A percentile compares a stretch with the other conserved stretches of the same genome.
These are phyloP conservation scores for Backusella tuberculispora DNA, from an alignment of 192 early-diverging fungal species.

Conservation along the genomic window DNA sequence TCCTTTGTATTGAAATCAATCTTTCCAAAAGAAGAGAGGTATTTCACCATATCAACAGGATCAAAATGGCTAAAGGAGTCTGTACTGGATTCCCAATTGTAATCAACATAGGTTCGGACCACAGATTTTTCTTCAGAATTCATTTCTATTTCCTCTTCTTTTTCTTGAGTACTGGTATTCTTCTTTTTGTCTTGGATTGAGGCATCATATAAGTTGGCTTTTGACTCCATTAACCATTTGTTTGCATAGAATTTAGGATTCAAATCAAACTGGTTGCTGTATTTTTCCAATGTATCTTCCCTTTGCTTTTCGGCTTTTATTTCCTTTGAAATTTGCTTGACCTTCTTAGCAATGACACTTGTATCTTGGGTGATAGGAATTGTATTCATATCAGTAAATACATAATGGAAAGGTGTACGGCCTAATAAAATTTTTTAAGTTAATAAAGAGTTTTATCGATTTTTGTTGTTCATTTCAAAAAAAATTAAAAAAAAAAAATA, in stretches of 20 bases:
- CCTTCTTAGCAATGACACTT: conserved; percentile 19
- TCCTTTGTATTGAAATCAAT: conserved; percentile 45
- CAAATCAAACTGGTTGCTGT: not conserved
- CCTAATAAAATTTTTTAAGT: conserved; percentile 31
- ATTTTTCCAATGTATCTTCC: not conserved
- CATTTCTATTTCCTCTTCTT: conserved; percentile 8
- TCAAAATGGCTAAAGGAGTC: conserved; percentile 38
- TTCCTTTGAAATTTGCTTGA: conserved; percentile 28
- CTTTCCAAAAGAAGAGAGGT: conserved; percentile 28
- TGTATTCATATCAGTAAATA: conserved; percentile 41
- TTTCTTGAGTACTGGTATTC: not conserved
- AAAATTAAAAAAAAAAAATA: not conserved
- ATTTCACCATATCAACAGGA: conserved; percentile 55
- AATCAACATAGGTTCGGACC: conserved; percentile 17
- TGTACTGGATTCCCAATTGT: conserved; percentile 35
- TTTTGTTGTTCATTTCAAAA: not conserved
- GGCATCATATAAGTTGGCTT: not conserved
- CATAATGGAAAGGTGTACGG: conserved; percentile 55
- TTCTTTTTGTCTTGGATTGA: not conserved
- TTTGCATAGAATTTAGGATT: not conserved
- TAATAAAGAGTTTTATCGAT: not conserved
- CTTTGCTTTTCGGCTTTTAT: conserved; percentile 16
- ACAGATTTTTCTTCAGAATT: not conserved
- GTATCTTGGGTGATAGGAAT: conserved; percentile 48
- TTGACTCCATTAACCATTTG: conserved; percentile 28